A percentile compares a stretch with the other conserved stretches of the same genome.
Conservation (phyloP, 1,284 basidiomycete species). For the Porogramme epimiltina region DNA sequence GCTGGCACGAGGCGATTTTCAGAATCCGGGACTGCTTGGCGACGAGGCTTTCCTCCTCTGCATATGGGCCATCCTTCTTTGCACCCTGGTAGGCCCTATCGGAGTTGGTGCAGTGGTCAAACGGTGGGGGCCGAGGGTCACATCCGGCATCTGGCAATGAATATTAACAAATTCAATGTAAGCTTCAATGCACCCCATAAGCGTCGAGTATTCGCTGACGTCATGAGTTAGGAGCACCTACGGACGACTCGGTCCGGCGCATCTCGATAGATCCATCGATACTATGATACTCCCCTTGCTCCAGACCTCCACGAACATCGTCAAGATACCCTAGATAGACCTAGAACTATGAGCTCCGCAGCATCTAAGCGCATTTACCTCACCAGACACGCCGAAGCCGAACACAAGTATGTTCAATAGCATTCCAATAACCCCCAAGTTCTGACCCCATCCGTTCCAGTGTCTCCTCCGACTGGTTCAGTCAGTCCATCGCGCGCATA, state of each 20-base stretch:
- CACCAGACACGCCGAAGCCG: conserved; percentile 34
- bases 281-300: not conserved
- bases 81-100: conserved; percentile 49
- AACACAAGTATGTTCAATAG: conserved; percentile 31
- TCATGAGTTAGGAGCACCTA: conserved; percentile 6
- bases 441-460: conserved; percentile 11
- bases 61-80: conserved; percentile 52
- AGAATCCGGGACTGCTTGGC: conserved; percentile 28
- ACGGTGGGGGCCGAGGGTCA: conserved; percentile 18
- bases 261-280: not conserved
- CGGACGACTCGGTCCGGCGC: conserved; percentile 5
- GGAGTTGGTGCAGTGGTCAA: conserved; percentile 35
- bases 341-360: conserved; percentile 24
- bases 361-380: conserved; percentile 34
- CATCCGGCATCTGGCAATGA: conserved; percentile 20
- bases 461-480: conserved; percentile 29
- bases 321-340: not conserved
- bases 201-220: conserved; percentile 12
- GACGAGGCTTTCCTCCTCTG: conserved; percentile 46
- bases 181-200: no score
- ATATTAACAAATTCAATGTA: no score
- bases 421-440: not conserved
- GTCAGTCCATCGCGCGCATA: conserved; percentile 15
- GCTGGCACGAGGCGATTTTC: conserved; percentile 21
- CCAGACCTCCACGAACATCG: not conserved